These are phyloP conservation scores for Leersia perrieri DNA, from an alignment of 176 grass and related monocot genomes.

Conservation along the genomic window DNA sequence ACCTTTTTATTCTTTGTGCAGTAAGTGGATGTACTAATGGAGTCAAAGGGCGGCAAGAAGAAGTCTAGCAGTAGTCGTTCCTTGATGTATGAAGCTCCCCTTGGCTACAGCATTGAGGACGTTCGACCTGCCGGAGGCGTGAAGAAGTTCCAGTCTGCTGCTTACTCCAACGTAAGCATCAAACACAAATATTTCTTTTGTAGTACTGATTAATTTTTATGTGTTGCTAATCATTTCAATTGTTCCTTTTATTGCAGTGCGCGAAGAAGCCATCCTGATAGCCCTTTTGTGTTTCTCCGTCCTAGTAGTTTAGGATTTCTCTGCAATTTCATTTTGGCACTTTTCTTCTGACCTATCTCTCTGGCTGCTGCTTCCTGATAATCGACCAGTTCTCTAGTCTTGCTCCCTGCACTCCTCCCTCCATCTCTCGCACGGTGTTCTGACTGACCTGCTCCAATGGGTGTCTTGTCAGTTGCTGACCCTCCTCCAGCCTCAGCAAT, in stretches of 20 bases:
- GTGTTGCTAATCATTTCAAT: background rate
- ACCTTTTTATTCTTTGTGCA: slow-evolving; percentile 6
- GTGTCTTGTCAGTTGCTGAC: slow-evolving; percentile 36
- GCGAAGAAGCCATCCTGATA: slow-evolving; percentile 85
- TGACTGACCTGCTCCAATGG: slow-evolving; percentile 52
- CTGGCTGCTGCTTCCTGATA: slow-evolving; percentile 71
- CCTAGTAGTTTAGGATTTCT: slow-evolving; percentile 59
- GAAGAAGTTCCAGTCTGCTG: slow-evolving; percentile 80
- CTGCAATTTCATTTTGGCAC: slow-evolving; percentile 26
- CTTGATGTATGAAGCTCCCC: slow-evolving; percentile 75
- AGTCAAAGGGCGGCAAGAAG: slow-evolving; percentile 69
- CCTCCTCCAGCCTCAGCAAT: slow-evolving; percentile 44
- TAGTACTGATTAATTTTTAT: no score
- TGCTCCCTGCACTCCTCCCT: slow-evolving; percentile 28
- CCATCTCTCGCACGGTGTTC: slow-evolving; percentile 20
- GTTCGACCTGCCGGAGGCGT: slow-evolving; percentile 71
- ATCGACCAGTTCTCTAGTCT: slow-evolving; percentile 46
- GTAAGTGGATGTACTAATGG: slow-evolving; percentile 80
- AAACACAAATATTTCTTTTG: background rate
- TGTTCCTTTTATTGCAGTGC: slow-evolving; percentile 55
- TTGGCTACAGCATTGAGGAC: slow-evolving; percentile 81
- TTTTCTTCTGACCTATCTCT: slow-evolving; percentile 40
- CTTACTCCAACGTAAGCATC: slow-evolving; percentile 71
- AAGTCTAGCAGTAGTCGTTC: slow-evolving; percentile 74
- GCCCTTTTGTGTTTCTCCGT: slow-evolving; percentile 22